Evolutionary conservation across 768 basidiomycete species (phyloP).

Genomic region (Russula sp.): DNA sequence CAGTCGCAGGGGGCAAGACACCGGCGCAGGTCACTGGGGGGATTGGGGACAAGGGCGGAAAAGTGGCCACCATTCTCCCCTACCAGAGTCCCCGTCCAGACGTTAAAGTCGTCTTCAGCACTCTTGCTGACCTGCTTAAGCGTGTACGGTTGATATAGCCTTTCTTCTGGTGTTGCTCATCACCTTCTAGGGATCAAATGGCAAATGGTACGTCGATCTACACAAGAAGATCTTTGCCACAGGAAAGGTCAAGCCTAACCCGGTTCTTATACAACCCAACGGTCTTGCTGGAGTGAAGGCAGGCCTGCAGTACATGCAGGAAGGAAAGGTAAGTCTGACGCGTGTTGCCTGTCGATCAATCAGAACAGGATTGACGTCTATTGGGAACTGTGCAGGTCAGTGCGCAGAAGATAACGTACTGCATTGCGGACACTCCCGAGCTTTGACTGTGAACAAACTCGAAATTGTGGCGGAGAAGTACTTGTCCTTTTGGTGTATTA

Average conservation of each 20-base stretch:
- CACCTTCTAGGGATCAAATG: slow-evolving; percentile 16
- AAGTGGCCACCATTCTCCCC: slow-evolving; percentile 7
- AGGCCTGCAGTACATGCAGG: slow-evolving; percentile 26
- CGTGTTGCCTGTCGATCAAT: neutral
- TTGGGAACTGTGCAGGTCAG: slow-evolving; percentile 17
- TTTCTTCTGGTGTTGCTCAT: neutral
- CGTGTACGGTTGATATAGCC: neutral
- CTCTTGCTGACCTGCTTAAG: neutral
- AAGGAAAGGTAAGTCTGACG: slow-evolving; percentile 23
- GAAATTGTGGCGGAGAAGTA: neutral
- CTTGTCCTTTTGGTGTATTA: no score
- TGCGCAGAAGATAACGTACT: slow-evolving; percentile 28
- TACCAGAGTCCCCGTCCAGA: slow-evolving; percentile 5
- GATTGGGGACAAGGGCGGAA: slow-evolving; percentile 18
- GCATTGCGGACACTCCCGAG: slow-evolving; percentile 18
- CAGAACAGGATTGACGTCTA: neutral
- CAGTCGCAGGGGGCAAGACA: slow-evolving; percentile 15
- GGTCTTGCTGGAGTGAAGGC: slow-evolving; percentile 25
- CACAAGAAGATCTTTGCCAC: slow-evolving; percentile 20
- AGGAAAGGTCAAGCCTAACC: slow-evolving; percentile 25
- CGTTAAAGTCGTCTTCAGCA: neutral
- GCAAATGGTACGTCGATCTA: slow-evolving; percentile 23
- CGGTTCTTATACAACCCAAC: slow-evolving; percentile 23
- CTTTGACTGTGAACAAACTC: neutral
- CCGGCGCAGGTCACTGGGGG: slow-evolving; percentile 9